These are phyloP conservation scores for Musa balbisiana DNA, from an alignment of 202 grass and related monocot genomes.

Conservation along the genomic window DNA sequence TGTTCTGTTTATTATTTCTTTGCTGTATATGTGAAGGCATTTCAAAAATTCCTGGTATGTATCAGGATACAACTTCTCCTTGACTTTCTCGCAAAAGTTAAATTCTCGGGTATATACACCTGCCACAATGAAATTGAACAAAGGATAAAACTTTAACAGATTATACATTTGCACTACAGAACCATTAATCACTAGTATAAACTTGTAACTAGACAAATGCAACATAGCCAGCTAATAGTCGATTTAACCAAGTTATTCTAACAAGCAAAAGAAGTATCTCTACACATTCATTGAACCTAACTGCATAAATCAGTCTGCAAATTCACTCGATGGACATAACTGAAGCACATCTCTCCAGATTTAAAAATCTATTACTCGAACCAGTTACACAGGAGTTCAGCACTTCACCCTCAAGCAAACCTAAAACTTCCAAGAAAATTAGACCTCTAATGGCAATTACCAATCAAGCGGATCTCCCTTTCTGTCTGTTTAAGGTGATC, in stretches of 20 bases:
- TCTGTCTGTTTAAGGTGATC: too few relatives aligned
- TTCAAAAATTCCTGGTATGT: conserved; percentile 93
- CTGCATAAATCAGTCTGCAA: too few relatives aligned
- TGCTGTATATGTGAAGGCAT: conserved; percentile 82
- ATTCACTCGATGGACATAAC: too few relatives aligned
- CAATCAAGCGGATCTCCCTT: too few relatives aligned
- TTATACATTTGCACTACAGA: conserved; percentile 6
- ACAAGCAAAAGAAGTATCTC: neutral
- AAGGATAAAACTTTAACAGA: neutral
- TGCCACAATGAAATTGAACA: conserved; percentile 26
- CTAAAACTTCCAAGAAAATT: too few relatives aligned
- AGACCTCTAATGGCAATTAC: too few relatives aligned
- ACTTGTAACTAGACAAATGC: neutral
- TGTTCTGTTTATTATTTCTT: conserved; percentile 75
- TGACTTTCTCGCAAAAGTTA: conserved; percentile 74
- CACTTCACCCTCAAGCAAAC: too few relatives aligned
- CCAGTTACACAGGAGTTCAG: too few relatives aligned
- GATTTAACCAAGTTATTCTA: neutral
- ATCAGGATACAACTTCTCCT: conserved; percentile 85
- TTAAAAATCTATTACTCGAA: too few relatives aligned
- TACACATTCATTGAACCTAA: neutral
- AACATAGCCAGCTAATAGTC: too few relatives aligned
- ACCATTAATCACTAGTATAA: neutral
- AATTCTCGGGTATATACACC: conserved; percentile 58
- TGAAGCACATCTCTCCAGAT: too few relatives aligned